phyloP scores from a whole-genome alignment of 1,284 basidiomycete species.

The Rhodotorula mucilaginosa region DNA sequence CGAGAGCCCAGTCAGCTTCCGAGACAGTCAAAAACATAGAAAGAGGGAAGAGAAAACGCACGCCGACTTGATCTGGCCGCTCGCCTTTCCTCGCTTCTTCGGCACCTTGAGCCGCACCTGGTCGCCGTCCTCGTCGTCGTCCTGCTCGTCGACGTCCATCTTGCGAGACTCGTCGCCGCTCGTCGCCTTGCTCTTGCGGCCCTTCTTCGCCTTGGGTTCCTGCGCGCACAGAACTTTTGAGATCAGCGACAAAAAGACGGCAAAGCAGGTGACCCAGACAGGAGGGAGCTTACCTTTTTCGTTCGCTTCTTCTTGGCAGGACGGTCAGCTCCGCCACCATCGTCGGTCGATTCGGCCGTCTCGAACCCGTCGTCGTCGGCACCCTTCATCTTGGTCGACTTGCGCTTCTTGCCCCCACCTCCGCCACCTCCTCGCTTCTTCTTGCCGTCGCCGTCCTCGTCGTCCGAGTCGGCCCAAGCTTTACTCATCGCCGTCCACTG shows the following conservation, averaged over 20 bases:
- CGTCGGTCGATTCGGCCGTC: conserved; percentile 22
- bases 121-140: conserved; percentile 36
- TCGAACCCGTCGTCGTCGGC: conserved; percentile 58
- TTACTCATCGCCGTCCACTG: conserved; percentile 59
- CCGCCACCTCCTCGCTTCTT: conserved; percentile 47
- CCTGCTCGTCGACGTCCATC: conserved; percentile 37
- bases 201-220: conserved; percentile 28
- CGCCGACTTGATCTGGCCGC: conserved; percentile 36
- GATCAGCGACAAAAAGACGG: no score
- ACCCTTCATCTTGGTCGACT: conserved; percentile 59
- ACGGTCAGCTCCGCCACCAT: conserved; percentile 37
- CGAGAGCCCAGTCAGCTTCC: background rate
- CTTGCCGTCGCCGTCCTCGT: conserved; percentile 56
- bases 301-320: conserved; percentile 22
- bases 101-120: conserved; percentile 13
- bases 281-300: conserved; percentile 30
- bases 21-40: background rate
- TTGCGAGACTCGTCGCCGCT: conserved; percentile 4
- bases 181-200: conserved; percentile 8
- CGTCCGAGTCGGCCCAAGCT: conserved; percentile 69
- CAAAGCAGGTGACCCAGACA: no score
- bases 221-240: background rate
- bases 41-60: conserved; percentile 7
- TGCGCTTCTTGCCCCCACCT: conserved; percentile 37
- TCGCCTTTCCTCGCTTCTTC: conserved; percentile 13